These are phyloP conservation scores for Kwoniella sp. DNA, from an alignment of 768 basidiomycete species.

Conservation along the genomic window DNA sequence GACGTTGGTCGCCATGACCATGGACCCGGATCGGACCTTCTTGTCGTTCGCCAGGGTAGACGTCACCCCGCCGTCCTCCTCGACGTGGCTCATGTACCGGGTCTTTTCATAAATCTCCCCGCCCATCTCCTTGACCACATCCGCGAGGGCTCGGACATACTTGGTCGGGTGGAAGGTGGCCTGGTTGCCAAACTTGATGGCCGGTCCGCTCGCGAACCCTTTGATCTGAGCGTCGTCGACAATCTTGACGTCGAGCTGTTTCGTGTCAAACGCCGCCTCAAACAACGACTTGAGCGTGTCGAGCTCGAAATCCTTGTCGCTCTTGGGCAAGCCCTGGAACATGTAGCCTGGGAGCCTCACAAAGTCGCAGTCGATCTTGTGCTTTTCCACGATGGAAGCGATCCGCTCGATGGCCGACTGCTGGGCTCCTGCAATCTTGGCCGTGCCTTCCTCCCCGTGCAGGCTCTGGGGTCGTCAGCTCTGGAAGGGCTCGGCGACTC, in stretches of 20 bases:
- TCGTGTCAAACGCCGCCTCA: slow-evolving; percentile 55
- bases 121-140: slow-evolving; percentile 16
- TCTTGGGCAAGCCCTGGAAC: slow-evolving; percentile 20
- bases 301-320: slow-evolving; percentile 6
- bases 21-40: slow-evolving; percentile 4
- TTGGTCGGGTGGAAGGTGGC: slow-evolving; percentile 29
- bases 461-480: slow-evolving; percentile 4
- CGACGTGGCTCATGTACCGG: slow-evolving; percentile 10
- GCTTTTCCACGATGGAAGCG: slow-evolving; percentile 21
- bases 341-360: slow-evolving; percentile 23
- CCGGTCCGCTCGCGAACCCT: slow-evolving; percentile 55
- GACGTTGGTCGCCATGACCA: slow-evolving; percentile 30
- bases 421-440: slow-evolving; percentile 24
- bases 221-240: slow-evolving; percentile 73
- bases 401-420: slow-evolving; percentile 26
- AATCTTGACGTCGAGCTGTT: slow-evolving; percentile 52
- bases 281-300: slow-evolving; percentile 17
- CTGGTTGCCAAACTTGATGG: slow-evolving; percentile 20
- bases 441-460: slow-evolving; percentile 21
- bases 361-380: slow-evolving; percentile 27
- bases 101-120: slow-evolving; percentile 25
- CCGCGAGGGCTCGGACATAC: slow-evolving; percentile 20
- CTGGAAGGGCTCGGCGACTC: neutral
- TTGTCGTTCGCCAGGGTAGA: slow-evolving; percentile 9
- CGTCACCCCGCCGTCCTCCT: slow-evolving; percentile 11